These are phyloP conservation scores for Talaromyces liani DNA, from an alignment of 495 filamentous ascomycete genomes.

Conservation along the genomic window DNA sequence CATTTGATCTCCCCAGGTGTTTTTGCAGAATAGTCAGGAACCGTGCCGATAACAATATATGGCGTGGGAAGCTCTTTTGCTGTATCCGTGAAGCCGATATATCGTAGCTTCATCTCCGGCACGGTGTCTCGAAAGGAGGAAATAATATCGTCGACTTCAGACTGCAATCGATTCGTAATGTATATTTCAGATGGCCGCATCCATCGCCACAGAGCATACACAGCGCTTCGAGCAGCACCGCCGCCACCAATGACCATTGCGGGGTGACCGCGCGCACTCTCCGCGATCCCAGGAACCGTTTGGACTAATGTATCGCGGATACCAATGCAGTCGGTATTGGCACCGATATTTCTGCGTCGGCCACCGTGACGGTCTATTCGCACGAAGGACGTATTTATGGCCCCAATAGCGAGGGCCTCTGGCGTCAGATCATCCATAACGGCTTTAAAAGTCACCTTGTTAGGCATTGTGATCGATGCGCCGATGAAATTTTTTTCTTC, in stretches of 20 bases:
- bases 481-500: conserved; percentile 27
- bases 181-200: conserved; percentile 49
- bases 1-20: conserved; percentile 27
- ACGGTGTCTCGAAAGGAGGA: conserved; percentile 22
- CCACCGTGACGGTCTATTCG: conserved; percentile 24
- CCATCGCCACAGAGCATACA: conserved; percentile 53
- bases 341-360: conserved; percentile 42
- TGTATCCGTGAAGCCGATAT: conserved; percentile 40
- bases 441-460: conserved; percentile 52
- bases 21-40: conserved; percentile 54
- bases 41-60: conserved; percentile 43
- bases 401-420: conserved; percentile 51
- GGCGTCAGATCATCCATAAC: conserved; percentile 51
- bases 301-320: conserved; percentile 55
- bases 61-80: conserved; percentile 40
- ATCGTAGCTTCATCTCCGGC: conserved; percentile 21
- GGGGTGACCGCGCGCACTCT: conserved; percentile 30
- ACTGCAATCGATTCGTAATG: conserved; percentile 48
- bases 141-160: conserved; percentile 49
- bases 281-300: conserved; percentile 16
- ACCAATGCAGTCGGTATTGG: conserved; percentile 60
- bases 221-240: conserved; percentile 50
- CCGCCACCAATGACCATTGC: conserved; percentile 51
- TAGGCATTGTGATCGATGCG: conserved; percentile 56
- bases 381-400: conserved; percentile 56